Evolutionary conservation across 1,284 basidiomycete species (phyloP), one percentile per base, ranked within the genome.

Genomic region (Heterobasidion annosum): DNA sequence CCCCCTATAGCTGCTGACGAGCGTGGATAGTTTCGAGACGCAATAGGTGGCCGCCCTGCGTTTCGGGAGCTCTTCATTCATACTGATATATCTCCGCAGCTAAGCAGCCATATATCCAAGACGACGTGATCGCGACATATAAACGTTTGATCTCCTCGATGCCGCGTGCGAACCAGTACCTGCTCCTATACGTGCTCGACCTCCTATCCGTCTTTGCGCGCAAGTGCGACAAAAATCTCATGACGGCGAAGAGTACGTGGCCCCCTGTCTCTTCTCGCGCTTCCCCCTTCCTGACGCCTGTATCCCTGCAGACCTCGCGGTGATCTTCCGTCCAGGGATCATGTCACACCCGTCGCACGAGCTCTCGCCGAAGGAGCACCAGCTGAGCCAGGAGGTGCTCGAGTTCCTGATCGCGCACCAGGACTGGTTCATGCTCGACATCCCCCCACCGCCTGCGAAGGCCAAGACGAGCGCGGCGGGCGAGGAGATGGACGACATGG

Each of bases 171-270:
- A 96, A 97, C 62, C 93, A 96, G 67, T 97, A 95, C 67, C 83
- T 99, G 19, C 77, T 99, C 33, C 84, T 98, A 54, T 99, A 99
- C 68, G 92, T 99, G 35, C 81, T 99, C 57, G 96, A 99, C 68
- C 80, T 99, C 19, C 76, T 99, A 49, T 93, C 93, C 49, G 93
- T 99, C 8, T 98, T 99, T 71, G 88, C 93, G 1, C 82, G 88
- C 56, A 93, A 93, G 67, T 82, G 85, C 32, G 89, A 94, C 62
- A 90, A 88, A 73, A 99, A 98, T 67, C 75, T 95, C 48, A 99
- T 99, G 96, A 95, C 89, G 1, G 89, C 95, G 13, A 81, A 89
- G 57, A 99, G 93, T 95, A 61, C 65, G 89, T 75, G 34, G 15
- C 40, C 34, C 40, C 35, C 46, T 57, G 42, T 43, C 19, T 50